Base-by-base conservation (phyloP, 2,329 filamentous ascomycete species). In the Botrytis sinoallii region DNA sequence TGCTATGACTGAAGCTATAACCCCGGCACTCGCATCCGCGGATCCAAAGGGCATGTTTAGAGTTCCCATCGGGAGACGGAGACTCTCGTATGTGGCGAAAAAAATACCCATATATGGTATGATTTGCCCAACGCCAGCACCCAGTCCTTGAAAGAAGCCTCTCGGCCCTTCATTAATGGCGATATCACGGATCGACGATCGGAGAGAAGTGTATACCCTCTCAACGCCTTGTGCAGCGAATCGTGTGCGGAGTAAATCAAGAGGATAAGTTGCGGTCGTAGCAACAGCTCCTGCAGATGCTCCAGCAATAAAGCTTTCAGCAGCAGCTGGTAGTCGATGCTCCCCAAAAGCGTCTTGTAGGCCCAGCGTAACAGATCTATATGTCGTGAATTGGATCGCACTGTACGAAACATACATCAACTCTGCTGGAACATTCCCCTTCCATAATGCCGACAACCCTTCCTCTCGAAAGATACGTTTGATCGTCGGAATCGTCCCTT, bases 81-180 rank as follows among this genome's bases (percentile, higher is more conserved):
- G 84, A 16, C 87, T 86, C 83, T 99, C 96, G 84, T 98, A 99
- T 59, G 90, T 88, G 48, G 93, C 89, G 83, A 99, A 99, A 85
- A 99, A 98, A 3, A 97, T 86, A 22, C 96, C 96, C 96, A 99
- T 99, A 82, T 95, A 97, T 3, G 96, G 96, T 16, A 97, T 89
- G 67, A 98, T 96, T 84, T 98, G 95, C 40, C 87, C 91, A 35
- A 98, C 85, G 0, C 92, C 94, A 2, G 95, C 95, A 1, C 88
- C 88, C 48, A 97, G 85, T 5, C 96, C 96, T 67, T 94, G 92
- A 83, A 97, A 99, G 84, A 97, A 98, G 0, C 96, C 96, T 6
- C 82, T 82, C 0, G 84, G 78, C 0, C 96, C 96, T 84, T 99
- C 96, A 75, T 92, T 87, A 6, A 86, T 86, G 25, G 86, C 84